These are phyloP conservation scores for Myrmaecium sp. DNA, from an alignment of 2,329 filamentous ascomycete species.

Conservation along the genomic window DNA sequence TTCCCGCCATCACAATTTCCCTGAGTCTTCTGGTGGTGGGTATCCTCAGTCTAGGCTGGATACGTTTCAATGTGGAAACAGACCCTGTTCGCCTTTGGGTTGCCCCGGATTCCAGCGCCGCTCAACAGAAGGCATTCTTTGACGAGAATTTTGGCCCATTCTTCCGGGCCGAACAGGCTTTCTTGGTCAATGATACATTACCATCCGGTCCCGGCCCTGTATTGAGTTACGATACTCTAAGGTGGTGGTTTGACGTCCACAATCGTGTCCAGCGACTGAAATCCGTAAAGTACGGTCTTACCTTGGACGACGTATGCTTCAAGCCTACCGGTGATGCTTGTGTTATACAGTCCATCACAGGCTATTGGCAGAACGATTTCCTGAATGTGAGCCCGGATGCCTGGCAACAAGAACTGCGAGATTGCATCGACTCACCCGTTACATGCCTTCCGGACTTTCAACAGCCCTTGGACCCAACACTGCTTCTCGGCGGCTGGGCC, in stretches of 20 bases:
- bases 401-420: constrained; percentile 57
- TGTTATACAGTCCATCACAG: constrained; percentile 81
- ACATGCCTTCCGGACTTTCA: constrained; percentile 75
- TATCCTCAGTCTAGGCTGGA: constrained; percentile 72
- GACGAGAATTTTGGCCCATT: constrained; percentile 89
- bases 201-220: constrained; percentile 52
- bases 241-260: constrained; percentile 91
- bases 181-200: constrained; percentile 75
- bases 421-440: constrained; percentile 66
- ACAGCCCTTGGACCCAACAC: constrained; percentile 70
- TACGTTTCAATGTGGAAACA: constrained; percentile 74
- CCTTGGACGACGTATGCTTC: constrained; percentile 75
- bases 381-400: constrained; percentile 41
- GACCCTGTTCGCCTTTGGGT: constrained; percentile 92
- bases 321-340: constrained; percentile 82
- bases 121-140: constrained; percentile 86
- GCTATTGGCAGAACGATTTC: constrained; percentile 63
- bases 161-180: constrained; percentile 83
- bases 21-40: constrained; percentile 58
- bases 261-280: constrained; percentile 55
- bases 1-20: constrained; percentile 68
- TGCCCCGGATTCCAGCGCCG: constrained; percentile 79
- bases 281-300: constrained; percentile 49
- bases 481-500: constrained; percentile 71
- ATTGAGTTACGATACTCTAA: constrained; percentile 70